phyloP scores from a whole-genome alignment of 2,329 filamentous ascomycete species.

The Ophiostoma sp. region DNA sequence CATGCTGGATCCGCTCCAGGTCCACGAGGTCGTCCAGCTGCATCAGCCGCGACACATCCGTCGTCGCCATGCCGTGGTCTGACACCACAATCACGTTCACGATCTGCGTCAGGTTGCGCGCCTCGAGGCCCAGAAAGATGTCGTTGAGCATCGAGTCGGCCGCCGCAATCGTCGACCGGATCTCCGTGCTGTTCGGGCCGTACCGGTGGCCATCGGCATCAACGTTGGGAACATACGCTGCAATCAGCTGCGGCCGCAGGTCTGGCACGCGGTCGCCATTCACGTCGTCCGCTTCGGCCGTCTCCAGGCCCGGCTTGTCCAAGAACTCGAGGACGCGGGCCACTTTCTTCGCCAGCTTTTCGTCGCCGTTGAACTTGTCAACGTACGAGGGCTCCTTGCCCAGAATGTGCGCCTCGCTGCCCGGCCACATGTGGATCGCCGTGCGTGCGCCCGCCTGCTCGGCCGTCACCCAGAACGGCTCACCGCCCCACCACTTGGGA shows the following conservation, averaged over 20 bases:
- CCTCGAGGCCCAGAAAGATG: slow-evolving; percentile 69
- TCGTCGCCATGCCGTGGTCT: slow-evolving; percentile 97
- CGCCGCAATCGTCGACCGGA: slow-evolving; percentile 66
- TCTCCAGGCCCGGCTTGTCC: slow-evolving; percentile 69
- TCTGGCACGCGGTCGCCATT: slow-evolving; percentile 32
- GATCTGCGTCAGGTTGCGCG: slow-evolving; percentile 77
- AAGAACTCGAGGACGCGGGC: slow-evolving; percentile 73
- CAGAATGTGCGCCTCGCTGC: slow-evolving; percentile 80
- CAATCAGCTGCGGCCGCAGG: slow-evolving; percentile 81
- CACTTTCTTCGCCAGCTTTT: slow-evolving; percentile 69
- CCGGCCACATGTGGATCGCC: slow-evolving; percentile 98
- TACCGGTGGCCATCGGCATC: slow-evolving; percentile 81
- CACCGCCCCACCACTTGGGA: slow-evolving; percentile 89
- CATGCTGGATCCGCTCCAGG: slow-evolving; percentile 68
- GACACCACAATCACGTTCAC: slow-evolving; percentile 96
- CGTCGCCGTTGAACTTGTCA: slow-evolving; percentile 77
- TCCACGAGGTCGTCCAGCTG: slow-evolving; percentile 89
- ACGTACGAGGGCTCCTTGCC: slow-evolving; percentile 70
- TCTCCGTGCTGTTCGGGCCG: slow-evolving; percentile 93
- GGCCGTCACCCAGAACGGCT: slow-evolving; percentile 90
- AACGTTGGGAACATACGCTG: slow-evolving; percentile 89
- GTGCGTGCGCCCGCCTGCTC: slow-evolving; percentile 72
- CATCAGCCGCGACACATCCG: slow-evolving; percentile 69
- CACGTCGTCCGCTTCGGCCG: slow-evolving; percentile 44
- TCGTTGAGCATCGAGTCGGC: slow-evolving; percentile 77